phyloP scores from a whole-genome alignment of 208 protist species.

The Wallacemonas sp. region DNA sequence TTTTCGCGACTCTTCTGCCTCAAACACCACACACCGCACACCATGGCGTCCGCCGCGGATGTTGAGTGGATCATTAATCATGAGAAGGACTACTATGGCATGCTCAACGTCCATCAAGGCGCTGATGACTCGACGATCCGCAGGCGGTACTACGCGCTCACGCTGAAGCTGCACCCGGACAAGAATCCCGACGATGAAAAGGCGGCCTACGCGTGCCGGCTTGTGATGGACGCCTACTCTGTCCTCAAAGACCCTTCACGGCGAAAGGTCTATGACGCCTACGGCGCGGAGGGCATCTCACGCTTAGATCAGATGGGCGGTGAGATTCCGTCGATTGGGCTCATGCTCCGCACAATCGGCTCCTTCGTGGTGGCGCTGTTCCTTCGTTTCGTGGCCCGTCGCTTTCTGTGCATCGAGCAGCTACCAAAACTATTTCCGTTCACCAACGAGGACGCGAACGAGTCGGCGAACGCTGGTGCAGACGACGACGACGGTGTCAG shows the following conservation, averaged over 20 bases:
- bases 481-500: background rate
- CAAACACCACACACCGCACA: no score
- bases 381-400: background rate
- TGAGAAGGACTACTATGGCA: constrained; percentile 34
- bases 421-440: constrained; percentile 15
- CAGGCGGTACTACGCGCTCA: constrained; percentile 40
- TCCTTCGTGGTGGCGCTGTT: background rate
- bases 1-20: background rate
- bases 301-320: constrained; percentile 11
- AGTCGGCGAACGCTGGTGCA: background rate
- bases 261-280: constrained; percentile 89
- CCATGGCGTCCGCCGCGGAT: background rate
- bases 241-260: constrained; percentile 90
- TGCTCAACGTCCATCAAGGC: constrained; percentile 25
- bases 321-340: constrained; percentile 7
- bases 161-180: constrained; percentile 65
- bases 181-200: constrained; percentile 40
- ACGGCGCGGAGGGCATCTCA: constrained; percentile 17
- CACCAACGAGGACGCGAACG: constrained; percentile 1
- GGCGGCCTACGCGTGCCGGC: constrained; percentile 47
- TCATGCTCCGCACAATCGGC: constrained; percentile 3
- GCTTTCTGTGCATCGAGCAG: constrained; percentile 9
- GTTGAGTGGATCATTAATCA: constrained; percentile 35
- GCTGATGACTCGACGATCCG: constrained; percentile 31
- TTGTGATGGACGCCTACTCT: constrained; percentile 91